Conservation (phyloP, 2,329 filamentous ascomycete genomes). For the Sclerotinia spermophila region DNA sequence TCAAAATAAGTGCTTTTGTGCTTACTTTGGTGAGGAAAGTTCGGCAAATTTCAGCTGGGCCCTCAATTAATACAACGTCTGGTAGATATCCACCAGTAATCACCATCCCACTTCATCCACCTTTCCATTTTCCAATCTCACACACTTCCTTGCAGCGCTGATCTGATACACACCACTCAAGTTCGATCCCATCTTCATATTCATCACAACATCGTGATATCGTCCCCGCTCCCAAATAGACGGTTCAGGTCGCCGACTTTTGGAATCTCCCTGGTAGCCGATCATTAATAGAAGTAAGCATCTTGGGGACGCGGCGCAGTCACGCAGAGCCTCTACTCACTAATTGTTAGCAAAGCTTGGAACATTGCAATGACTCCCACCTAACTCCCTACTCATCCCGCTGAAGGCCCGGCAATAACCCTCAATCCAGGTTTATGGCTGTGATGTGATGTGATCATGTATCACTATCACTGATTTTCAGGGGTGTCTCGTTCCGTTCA, state of each 20-base stretch:
- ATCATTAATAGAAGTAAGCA: neutral
- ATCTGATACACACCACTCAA: slow-evolving; percentile 1
- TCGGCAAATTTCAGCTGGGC: no score
- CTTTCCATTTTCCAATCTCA: neutral
- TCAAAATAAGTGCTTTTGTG: no score
- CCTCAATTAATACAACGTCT: no score
- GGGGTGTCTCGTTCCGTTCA: neutral
- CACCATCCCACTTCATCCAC: neutral
- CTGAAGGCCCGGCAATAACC: neutral
- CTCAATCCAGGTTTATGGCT: neutral
- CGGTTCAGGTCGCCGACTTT: slow-evolving; percentile 2
- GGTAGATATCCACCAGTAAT: no score
- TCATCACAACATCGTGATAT: neutral
- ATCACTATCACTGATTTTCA: neutral
- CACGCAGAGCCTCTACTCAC: neutral
- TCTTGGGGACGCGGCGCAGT: neutral
- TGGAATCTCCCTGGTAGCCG: neutral
- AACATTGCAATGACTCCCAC: neutral
- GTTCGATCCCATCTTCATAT: neutral
- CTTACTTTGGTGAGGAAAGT: no score
- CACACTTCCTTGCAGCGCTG: neutral
- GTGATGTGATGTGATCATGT: neutral
- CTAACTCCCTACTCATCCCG: neutral
- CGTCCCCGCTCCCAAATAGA: neutral
- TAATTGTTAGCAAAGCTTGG: neutral